Percentiles rank a stretch among this genome's conserved stretches.
phyloP scores from a whole-genome alignment of 305 asterid species.

The Fraxinus floribunda region DNA sequence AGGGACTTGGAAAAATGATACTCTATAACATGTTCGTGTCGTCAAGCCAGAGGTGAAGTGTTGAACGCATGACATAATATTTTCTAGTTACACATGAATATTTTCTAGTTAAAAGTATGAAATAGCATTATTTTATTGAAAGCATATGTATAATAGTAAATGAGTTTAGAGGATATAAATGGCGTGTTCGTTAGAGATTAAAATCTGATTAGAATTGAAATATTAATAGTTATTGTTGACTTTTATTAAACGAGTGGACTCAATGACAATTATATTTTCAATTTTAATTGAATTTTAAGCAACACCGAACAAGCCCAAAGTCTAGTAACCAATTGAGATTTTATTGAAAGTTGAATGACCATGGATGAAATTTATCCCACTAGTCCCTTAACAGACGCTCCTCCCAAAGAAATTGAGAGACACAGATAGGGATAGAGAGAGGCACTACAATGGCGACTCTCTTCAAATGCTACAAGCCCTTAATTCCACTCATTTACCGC shows the following conservation, averaged over 20 bases:
- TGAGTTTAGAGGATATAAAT: not conserved
- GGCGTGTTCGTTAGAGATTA: too few relatives aligned
- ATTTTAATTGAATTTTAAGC: not conserved
- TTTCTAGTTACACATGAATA: not conserved
- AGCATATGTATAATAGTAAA: not conserved
- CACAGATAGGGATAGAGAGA: not conserved
- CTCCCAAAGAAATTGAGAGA: not conserved
- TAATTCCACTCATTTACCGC: conserved; percentile 27
- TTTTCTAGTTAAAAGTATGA: not conserved
- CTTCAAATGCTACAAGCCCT: conserved; percentile 41
- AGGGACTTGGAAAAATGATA: not conserved
- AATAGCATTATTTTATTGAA: not conserved
- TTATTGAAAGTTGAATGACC: not conserved
- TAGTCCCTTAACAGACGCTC: not conserved
- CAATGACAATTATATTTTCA: too few relatives aligned
- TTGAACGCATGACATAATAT: not conserved
- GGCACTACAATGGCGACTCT: conserved; percentile 41
- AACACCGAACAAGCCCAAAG: not conserved
- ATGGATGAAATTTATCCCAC: not conserved
- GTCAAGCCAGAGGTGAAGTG: not conserved
- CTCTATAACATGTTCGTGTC: not conserved
- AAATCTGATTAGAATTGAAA: too few relatives aligned
- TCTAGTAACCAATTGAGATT: not conserved
- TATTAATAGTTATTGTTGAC: too few relatives aligned
- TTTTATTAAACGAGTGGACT: too few relatives aligned